Conservation (phyloP, 306 rosid genomes). For the Prunus campanulata region DNA sequence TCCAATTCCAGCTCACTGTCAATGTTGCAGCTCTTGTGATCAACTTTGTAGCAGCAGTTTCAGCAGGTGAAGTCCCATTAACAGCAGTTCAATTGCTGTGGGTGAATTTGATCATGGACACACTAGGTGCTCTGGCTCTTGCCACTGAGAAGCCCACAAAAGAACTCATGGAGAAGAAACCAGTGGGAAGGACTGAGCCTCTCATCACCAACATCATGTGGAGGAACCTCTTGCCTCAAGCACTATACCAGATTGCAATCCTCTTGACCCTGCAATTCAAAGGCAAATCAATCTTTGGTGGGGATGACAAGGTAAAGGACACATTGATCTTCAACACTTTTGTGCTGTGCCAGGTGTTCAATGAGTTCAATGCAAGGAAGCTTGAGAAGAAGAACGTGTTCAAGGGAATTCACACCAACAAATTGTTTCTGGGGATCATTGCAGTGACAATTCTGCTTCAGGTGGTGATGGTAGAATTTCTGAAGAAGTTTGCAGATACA, state of each 20-base stretch:
- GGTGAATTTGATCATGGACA: constrained; percentile 42
- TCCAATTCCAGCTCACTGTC: constrained; percentile 39
- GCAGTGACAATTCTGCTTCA: constrained; percentile 31
- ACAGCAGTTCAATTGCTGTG: constrained; percentile 34
- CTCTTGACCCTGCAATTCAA: constrained; percentile 25
- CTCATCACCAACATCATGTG: constrained; percentile 44
- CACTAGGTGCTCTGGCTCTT: constrained; percentile 35
- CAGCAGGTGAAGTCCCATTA: constrained; percentile 29
- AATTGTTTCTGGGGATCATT: constrained; percentile 30
- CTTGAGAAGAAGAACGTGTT: constrained; percentile 39
- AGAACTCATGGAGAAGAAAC: constrained; percentile 29
- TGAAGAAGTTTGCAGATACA: constrained; percentile 33
- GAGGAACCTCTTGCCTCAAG: constrained; percentile 38
- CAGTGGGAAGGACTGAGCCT: constrained; percentile 29
- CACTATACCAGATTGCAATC: constrained; percentile 27
- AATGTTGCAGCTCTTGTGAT: constrained; percentile 30
- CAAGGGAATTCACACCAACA: constrained; percentile 36
- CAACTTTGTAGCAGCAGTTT: constrained; percentile 38
- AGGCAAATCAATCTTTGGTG: constrained; percentile 25
- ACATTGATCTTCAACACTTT: constrained; percentile 39
- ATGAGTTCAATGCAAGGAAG: constrained; percentile 41
- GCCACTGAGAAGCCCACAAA: constrained; percentile 37
- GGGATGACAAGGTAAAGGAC: constrained; percentile 28
- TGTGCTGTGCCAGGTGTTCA: constrained; percentile 39
- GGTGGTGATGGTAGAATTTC: constrained; percentile 36